Evolutionary conservation across 2,329 filamentous ascomycete genomes (phyloP).

Genomic region (Fusarium coffeatum): DNA sequence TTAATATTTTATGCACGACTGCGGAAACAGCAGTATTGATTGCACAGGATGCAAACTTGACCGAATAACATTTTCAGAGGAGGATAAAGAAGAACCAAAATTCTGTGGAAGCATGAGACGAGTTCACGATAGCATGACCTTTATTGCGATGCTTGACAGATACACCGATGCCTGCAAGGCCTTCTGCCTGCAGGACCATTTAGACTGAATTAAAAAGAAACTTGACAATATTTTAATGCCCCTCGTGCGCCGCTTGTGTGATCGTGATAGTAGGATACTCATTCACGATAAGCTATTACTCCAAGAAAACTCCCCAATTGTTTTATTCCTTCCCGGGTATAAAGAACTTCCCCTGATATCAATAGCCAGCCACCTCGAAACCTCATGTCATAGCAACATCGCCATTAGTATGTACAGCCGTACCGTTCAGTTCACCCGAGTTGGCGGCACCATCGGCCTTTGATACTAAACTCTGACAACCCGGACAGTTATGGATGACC

Average conservation of each 20-base stretch:
- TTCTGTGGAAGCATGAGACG: slow-evolving; percentile 11
- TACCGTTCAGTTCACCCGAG: slow-evolving; percentile 48
- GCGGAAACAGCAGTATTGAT: not conserved
- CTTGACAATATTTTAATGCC: slow-evolving; percentile 12
- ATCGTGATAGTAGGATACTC: slow-evolving; percentile 18
- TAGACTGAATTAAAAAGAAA: slow-evolving; percentile 17
- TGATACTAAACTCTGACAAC: slow-evolving; percentile 72
- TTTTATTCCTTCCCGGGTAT: slow-evolving; percentile 36
- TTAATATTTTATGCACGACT: not conserved
- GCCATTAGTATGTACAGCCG: slow-evolving; percentile 51
- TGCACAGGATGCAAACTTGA: not conserved
- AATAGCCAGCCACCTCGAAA: not conserved
- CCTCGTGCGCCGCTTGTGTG: slow-evolving; percentile 15
- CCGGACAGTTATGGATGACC: slow-evolving; percentile 94
- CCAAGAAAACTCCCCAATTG: slow-evolving; percentile 19
- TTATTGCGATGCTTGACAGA: slow-evolving; percentile 17
- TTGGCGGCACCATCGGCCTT: slow-evolving; percentile 28
- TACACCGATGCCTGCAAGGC: slow-evolving; percentile 14
- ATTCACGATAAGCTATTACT: slow-evolving; percentile 18
- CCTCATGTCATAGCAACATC: slow-evolving; percentile 57
- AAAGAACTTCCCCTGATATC: not conserved
- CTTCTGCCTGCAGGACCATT: slow-evolving; percentile 1
- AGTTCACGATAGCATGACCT: slow-evolving; percentile 22
- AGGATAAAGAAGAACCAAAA: slow-evolving; percentile 16
- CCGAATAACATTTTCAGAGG: slow-evolving; percentile 8